These are phyloP conservation scores for Heritiera littoralis DNA, from an alignment of 345 rosid species.

Conservation along the genomic window DNA sequence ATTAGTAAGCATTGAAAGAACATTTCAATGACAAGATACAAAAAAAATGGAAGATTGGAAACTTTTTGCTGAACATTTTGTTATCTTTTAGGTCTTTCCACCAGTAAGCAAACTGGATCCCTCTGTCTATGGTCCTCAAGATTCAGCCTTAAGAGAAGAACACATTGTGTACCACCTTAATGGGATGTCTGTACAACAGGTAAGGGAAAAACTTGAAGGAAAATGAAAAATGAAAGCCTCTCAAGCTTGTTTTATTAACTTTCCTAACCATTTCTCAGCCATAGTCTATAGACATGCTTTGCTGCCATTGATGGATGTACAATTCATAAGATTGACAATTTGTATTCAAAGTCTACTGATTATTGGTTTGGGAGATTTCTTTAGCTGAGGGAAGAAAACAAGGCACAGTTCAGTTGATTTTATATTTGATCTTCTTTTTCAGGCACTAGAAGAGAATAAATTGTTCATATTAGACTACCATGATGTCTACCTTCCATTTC, in stretches of 20 bases:
- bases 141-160: conserved; percentile 64
- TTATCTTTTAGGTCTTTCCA: conserved; percentile 45
- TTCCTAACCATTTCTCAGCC: background rate
- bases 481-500: conserved; percentile 77
- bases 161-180: conserved; percentile 51
- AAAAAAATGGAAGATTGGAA: background rate
- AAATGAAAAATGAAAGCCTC: background rate
- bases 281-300: background rate
- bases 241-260: background rate
- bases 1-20: background rate
- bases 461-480: conserved; percentile 77
- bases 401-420: no score
- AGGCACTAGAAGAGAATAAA: conserved; percentile 78
- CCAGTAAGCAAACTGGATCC: conserved; percentile 69
- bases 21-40: background rate
- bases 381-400: background rate
- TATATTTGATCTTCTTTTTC: conserved; percentile 20
- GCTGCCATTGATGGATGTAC: background rate
- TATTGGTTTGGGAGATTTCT: no score
- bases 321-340: background rate
- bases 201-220: conserved; percentile 15
- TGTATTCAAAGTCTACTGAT: background rate
- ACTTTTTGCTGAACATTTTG: background rate
- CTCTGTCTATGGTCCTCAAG: conserved; percentile 45
- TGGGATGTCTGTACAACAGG: conserved; percentile 71